phyloP scores from a whole-genome alignment of 768 basidiomycete genomes.

The Suillus sp. region DNA sequence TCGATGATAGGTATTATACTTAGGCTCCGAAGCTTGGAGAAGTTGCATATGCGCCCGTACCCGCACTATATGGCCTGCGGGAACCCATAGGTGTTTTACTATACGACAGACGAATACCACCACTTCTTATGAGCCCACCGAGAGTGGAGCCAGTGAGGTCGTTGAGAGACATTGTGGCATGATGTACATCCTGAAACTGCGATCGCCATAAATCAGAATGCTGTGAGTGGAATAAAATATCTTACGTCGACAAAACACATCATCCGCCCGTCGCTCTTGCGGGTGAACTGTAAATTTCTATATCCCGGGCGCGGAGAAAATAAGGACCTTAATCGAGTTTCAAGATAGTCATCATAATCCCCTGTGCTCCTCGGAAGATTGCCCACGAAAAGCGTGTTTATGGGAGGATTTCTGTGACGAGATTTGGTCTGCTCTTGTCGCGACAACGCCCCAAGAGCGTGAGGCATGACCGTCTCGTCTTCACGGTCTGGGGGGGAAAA shows the following conservation, averaged over 20 bases:
- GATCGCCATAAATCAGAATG: not conserved
- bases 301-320: conserved; percentile 83
- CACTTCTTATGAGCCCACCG: conserved; percentile 88
- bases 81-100: conserved; percentile 98
- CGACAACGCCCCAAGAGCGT: not conserved
- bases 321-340: conserved; percentile 81
- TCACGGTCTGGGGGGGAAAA: not conserved
- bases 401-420: conserved; percentile 87
- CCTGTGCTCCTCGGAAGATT: conserved; percentile 84
- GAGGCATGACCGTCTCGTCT: not conserved
- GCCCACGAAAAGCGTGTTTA: conserved; percentile 97
- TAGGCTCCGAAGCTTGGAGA: conserved; percentile 10
- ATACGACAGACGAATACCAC: conserved; percentile 92
- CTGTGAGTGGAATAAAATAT: conserved; percentile 12
- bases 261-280: conserved; percentile 89
- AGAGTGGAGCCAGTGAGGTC: conserved; percentile 92
- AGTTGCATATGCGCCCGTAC: conserved; percentile 22
- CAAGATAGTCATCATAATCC: conserved; percentile 77
- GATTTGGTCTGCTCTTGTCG: not conserved
- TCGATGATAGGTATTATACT: not conserved
- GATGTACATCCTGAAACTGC: conserved; percentile 88
- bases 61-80: conserved; percentile 69
- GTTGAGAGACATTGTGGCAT: conserved; percentile 83
- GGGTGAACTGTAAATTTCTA: conserved; percentile 89
- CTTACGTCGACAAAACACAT: conserved; percentile 99